Percentiles rank a stretch among this genome's conserved stretches.
Conservation (phyloP, 352 stramenopile genomes). For the Pythium phragmiticola region DNA sequence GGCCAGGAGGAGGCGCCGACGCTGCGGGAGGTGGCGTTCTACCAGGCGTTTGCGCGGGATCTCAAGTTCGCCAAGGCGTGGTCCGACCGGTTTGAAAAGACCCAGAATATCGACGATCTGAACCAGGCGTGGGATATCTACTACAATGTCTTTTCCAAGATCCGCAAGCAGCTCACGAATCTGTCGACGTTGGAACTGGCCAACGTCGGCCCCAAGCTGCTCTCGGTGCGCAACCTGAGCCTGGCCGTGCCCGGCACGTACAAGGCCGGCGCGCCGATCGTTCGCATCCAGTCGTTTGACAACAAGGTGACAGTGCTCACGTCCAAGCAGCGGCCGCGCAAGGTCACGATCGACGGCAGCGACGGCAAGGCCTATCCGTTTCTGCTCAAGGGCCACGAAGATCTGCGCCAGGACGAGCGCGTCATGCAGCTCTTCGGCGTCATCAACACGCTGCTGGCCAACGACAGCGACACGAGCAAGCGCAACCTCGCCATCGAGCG, state of each 20-base stretch:
- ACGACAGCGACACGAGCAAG: slow-evolving; percentile 97
- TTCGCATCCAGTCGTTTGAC: slow-evolving; percentile 93
- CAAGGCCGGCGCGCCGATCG: slow-evolving; percentile 81
- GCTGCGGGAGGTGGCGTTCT: slow-evolving; percentile 80
- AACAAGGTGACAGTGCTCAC: slow-evolving; percentile 96
- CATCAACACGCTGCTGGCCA: slow-evolving; percentile 98
- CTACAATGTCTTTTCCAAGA: slow-evolving; percentile 97
- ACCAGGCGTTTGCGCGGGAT: slow-evolving; percentile 93
- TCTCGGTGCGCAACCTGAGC: slow-evolving; percentile 92
- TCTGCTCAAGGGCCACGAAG: slow-evolving; percentile 99
- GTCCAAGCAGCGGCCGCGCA: slow-evolving; percentile 98
- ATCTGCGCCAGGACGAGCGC: slow-evolving; percentile 99
- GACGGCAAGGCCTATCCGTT: slow-evolving; percentile 99
- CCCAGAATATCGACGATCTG: slow-evolving; percentile 77
- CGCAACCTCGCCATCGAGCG: slow-evolving; percentile 98
- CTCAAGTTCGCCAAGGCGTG: slow-evolving; percentile 85
- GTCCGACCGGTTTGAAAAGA: slow-evolving; percentile 78
- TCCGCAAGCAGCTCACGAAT: slow-evolving; percentile 91
- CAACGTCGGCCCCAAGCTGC: slow-evolving; percentile 96
- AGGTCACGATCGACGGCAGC: slow-evolving; percentile 97
- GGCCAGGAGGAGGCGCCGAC: slow-evolving; percentile 77
- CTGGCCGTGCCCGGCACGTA: slow-evolving; percentile 96
- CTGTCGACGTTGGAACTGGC: slow-evolving; percentile 96
- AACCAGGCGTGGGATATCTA: slow-evolving; percentile 98
- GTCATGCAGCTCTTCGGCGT: slow-evolving; percentile 99